These are phyloP conservation scores for Clarireedia monteithiana DNA, from an alignment of 2,329 filamentous ascomycete species.

Conservation along the genomic window DNA sequence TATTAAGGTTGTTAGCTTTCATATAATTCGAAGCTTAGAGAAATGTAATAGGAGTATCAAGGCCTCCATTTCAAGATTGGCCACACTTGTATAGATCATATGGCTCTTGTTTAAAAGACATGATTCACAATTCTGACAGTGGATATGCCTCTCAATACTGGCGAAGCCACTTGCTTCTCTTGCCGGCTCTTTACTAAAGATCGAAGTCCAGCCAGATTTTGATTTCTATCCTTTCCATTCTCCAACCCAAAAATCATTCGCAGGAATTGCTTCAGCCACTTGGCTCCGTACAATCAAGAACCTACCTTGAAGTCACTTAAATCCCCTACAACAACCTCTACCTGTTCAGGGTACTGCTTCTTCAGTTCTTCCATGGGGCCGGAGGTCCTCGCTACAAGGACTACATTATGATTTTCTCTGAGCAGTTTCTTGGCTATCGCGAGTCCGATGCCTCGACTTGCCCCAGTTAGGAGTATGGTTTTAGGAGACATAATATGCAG, in stretches of 20 bases:
- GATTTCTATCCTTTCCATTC: not conserved
- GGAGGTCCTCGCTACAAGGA: constrained; percentile 48
- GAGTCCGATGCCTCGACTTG: constrained; percentile 55
- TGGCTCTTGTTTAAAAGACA: too few relatives aligned
- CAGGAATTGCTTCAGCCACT: not conserved
- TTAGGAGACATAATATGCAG: constrained; percentile 41
- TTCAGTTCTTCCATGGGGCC: constrained; percentile 44
- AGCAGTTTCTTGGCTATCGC: constrained; percentile 47
- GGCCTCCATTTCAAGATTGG: too few relatives aligned
- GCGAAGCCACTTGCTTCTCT: too few relatives aligned
- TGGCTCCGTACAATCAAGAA: not conserved
- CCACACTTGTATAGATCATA: too few relatives aligned
- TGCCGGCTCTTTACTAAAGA: too few relatives aligned
- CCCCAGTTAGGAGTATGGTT: constrained; percentile 62
- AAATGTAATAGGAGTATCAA: not conserved
- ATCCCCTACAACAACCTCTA: constrained; percentile 50
- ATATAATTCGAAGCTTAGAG: not conserved
- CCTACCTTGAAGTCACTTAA: constrained; percentile 44
- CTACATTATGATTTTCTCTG: constrained; percentile 46
- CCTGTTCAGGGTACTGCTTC: constrained; percentile 42
- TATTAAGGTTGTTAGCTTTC: constrained; percentile 5
- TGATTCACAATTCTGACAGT: too few relatives aligned
- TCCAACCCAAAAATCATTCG: not conserved
- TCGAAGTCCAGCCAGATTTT: too few relatives aligned
- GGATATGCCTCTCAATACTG: too few relatives aligned